Evolutionary conservation across 2,329 filamentous ascomycete species (phyloP).

Genomic region (Cladosporium halotolerans): DNA sequence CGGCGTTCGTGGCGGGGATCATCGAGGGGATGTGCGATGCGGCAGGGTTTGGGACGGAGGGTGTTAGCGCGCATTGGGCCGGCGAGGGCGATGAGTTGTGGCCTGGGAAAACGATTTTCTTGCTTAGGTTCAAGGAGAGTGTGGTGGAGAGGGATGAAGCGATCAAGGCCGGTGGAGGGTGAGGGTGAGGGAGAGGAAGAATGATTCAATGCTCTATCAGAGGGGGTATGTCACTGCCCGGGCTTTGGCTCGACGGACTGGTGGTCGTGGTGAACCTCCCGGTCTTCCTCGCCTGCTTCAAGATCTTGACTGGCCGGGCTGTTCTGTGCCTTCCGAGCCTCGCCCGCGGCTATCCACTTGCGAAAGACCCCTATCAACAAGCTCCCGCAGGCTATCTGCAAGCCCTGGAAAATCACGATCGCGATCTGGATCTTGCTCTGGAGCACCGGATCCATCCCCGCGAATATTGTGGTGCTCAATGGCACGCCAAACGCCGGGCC

Average conservation of each 20-base stretch:
- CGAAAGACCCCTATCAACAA: conserved; percentile 38
- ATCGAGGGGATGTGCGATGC: conserved; percentile 95
- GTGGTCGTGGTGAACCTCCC: not conserved
- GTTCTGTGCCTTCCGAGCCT: conserved; percentile 38
- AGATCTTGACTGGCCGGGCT: not conserved
- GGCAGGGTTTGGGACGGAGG: conserved; percentile 72
- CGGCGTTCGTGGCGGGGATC: conserved; percentile 89
- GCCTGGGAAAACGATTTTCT: conserved; percentile 91
- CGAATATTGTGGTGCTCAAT: conserved; percentile 62
- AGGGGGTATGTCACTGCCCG: not conserved
- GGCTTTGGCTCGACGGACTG: conserved; percentile 8
- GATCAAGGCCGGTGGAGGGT: conserved; percentile 28
- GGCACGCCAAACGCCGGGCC: conserved; percentile 66
- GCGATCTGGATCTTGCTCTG: conserved; percentile 58
- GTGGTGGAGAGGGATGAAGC: conserved; percentile 81
- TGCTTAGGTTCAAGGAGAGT: conserved; percentile 86
- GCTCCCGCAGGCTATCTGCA: conserved; percentile 39
- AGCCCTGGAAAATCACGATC: conserved; percentile 50
- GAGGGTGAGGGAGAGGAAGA: not conserved
- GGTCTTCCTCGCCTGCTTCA: not conserved
- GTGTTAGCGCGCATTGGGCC: conserved; percentile 78
- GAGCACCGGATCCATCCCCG: conserved; percentile 47
- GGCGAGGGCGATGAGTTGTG: conserved; percentile 63
- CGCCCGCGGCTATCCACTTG: conserved; percentile 47
- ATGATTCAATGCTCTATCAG: too few relatives aligned